Percentiles rank a stretch among this genome's conserved stretches.
Evolutionary conservation across 768 basidiomycete genomes (phyloP).

Genomic region (Cystofilobasidium ferigula): DNA sequence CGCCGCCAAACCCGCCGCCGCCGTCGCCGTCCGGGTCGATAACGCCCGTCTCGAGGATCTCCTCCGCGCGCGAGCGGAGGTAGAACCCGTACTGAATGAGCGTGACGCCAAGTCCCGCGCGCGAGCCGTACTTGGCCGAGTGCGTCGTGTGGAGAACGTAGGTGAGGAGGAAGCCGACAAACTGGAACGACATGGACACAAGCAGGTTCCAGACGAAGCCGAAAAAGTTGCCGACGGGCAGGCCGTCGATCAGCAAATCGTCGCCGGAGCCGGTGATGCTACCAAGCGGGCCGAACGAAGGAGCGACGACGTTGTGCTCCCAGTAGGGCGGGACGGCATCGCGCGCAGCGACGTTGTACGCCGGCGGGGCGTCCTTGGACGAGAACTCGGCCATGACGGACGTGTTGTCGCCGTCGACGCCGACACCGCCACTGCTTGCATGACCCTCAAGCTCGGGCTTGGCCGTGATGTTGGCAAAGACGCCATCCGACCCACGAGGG

Average conservation of each 20-base stretch:
- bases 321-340: slow-evolving; percentile 92
- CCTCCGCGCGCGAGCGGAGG: slow-evolving; percentile 47
- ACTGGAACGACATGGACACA: slow-evolving; percentile 93
- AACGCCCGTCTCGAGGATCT: slow-evolving; percentile 33
- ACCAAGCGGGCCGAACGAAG: slow-evolving; percentile 44
- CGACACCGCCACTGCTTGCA: slow-evolving; percentile 26
- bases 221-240: slow-evolving; percentile 77
- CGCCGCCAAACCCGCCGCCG: slow-evolving; percentile 11
- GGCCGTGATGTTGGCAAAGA: slow-evolving; percentile 86
- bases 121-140: slow-evolving; percentile 83
- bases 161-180: slow-evolving; percentile 67
- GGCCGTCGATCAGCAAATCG: slow-evolving; percentile 75
- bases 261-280: slow-evolving; percentile 45
- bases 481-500: slow-evolving; percentile 64
- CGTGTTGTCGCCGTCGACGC: slow-evolving; percentile 40
- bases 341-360: slow-evolving; percentile 74
- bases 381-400: slow-evolving; percentile 62
- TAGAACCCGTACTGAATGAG: slow-evolving; percentile 85
- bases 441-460: slow-evolving; percentile 52
- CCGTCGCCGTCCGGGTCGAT: slow-evolving; percentile 34
- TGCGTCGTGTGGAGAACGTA: slow-evolving; percentile 76
- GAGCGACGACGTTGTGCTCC: slow-evolving; percentile 89
- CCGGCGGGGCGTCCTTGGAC: slow-evolving; percentile 75
- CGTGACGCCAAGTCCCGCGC: slow-evolving; percentile 88
- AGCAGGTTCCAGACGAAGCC: slow-evolving; percentile 67